Percentiles rank a stretch among this genome's conserved stretches.
phyloP scores from a whole-genome alignment of 2,329 filamentous ascomycete species.

The Bipolaris cookei region DNA sequence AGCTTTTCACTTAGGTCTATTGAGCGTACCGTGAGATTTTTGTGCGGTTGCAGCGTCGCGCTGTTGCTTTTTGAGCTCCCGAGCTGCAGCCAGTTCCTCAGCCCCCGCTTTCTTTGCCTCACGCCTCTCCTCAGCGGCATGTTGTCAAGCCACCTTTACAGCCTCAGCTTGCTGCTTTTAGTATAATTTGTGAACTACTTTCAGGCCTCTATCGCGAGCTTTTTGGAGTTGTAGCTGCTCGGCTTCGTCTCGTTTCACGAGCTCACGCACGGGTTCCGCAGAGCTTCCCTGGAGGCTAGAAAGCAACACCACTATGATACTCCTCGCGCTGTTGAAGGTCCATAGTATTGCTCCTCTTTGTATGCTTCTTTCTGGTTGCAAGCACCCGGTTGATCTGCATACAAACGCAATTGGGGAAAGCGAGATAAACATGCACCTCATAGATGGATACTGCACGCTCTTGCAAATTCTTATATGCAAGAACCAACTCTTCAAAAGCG shows the following conservation, averaged over 20 bases:
- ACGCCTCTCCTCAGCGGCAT: background rate
- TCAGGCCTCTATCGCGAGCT: background rate
- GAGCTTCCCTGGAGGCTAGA: background rate
- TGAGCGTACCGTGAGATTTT: background rate
- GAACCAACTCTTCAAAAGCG: too few relatives aligned
- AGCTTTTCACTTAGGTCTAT: conserved; percentile 1
- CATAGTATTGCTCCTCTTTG: background rate
- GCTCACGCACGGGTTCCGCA: background rate
- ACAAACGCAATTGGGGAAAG: too few relatives aligned
- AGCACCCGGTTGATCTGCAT: too few relatives aligned
- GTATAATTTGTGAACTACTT: background rate
- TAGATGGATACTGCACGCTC: too few relatives aligned
- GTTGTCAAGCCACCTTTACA: background rate
- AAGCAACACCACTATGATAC: background rate
- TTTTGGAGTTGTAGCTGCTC: conserved; percentile 6
- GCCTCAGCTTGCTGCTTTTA: background rate
- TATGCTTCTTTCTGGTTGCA: background rate
- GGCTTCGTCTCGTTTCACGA: too few relatives aligned
- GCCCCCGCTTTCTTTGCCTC: background rate
- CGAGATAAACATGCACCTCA: too few relatives aligned
- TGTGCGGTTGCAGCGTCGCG: background rate
- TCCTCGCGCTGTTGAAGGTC: background rate
- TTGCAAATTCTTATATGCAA: too few relatives aligned
- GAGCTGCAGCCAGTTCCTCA: background rate
- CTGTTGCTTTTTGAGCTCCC: conserved; percentile 6